Evolutionary conservation across 306 rosid species (phyloP).

Genomic region (Fagus crenata): DNA sequence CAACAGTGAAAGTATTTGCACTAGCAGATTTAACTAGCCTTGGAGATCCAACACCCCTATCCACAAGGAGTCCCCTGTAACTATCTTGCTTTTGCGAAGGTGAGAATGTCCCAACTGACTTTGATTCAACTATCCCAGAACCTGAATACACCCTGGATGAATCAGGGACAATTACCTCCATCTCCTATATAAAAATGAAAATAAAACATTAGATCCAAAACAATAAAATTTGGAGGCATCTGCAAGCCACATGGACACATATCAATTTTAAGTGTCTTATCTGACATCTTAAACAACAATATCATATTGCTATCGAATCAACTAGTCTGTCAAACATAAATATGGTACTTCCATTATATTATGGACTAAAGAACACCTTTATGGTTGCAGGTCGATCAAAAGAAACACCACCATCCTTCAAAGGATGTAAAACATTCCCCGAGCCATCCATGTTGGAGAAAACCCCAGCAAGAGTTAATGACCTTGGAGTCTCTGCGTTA

Average conservation of each 20-base stretch:
- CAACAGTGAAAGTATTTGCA: constrained; percentile 55
- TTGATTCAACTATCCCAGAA: constrained; percentile 87
- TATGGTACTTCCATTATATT: not conserved
- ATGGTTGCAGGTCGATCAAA: constrained; percentile 44
- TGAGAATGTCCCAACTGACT: constrained; percentile 84
- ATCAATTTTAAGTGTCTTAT: constrained; percentile 6
- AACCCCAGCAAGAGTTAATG: constrained; percentile 42
- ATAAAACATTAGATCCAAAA: constrained; percentile 36
- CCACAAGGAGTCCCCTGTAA: constrained; percentile 82
- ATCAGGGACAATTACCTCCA: constrained; percentile 83
- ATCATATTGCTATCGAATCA: constrained; percentile 3
- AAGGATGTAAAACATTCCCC: constrained; percentile 43
- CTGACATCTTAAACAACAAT: constrained; percentile 13
- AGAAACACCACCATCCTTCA: constrained; percentile 46
- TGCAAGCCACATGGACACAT: not conserved
- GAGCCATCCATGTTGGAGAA: constrained; percentile 45
- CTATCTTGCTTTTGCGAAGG: constrained; percentile 80
- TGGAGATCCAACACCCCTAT: constrained; percentile 99
- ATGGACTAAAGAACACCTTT: constrained; percentile 42
- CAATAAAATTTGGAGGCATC: constrained; percentile 7
- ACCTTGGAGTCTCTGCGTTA: constrained; percentile 92
- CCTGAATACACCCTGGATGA: constrained; percentile 60
- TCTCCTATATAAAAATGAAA: constrained; percentile 59
- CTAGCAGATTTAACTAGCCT: constrained; percentile 80
- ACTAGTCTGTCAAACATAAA: not conserved